Base-by-base conservation (phyloP, 768 basidiomycete genomes). In the Agrocybe pediades region DNA sequence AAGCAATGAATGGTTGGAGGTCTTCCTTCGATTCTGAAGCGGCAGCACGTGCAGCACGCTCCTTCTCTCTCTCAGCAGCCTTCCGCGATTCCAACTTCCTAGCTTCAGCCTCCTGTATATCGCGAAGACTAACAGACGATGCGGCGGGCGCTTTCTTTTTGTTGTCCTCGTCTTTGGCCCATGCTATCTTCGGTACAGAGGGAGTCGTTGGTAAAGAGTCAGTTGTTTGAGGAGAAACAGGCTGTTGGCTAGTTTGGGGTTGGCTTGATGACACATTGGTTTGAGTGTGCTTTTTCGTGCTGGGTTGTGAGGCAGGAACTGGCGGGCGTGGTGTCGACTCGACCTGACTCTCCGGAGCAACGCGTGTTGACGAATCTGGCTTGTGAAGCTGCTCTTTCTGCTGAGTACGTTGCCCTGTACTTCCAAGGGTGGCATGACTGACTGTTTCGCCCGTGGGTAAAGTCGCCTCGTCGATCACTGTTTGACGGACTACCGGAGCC, bases 101-200 rank as follows among this genome's bases (percentile, higher is more conserved):
- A 7, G 82, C 84, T 70, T 99, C 97, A 2, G 88, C 86, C 60
- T 97, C 94, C 68, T 99, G 97, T 42, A 99, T 99, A 53, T 98
- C 94, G 51, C 95, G 87, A 30, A 99, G 73, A 56, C 90, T 92
- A 30, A 87, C 74, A 20, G 86, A 72, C 4, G 71, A 61, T 69
- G 69, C 13, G 71, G 63, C 6, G 68, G 61, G 65, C 78, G 26
- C 78, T 42, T 74, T 67, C 65, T 84, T 85, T 68, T 83, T 84
- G 33, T 74, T 72, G 13, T 90, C 89, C 36, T 90, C 86, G 27
- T 87, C 87, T 56, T 81, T 82, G 17, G 79, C 74, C 87, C 89
- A 90, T 15, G 84, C 81, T 41, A 79, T 72, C 62, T 87, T 87
- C 67, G 71, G 53, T 6, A 61, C 49, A 25, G 54, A 50, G 21